Conservation (phyloP, 495 filamentous ascomycete genomes). For the Opeltia flavorubescens region DNA sequence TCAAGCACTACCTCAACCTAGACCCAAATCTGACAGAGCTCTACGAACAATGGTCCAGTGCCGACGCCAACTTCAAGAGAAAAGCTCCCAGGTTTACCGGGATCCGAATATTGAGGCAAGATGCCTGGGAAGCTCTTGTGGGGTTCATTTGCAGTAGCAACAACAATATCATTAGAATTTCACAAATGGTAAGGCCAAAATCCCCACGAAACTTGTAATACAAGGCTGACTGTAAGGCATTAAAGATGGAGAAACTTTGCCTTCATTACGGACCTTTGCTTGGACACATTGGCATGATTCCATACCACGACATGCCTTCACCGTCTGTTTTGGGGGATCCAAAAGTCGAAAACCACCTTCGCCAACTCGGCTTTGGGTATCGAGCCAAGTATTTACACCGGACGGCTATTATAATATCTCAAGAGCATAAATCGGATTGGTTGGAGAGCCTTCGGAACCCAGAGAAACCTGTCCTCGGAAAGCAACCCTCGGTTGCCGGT, state of each 20-base stretch:
- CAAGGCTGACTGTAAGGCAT: background rate
- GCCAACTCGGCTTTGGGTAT: constrained; percentile 85
- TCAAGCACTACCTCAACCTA: constrained; percentile 76
- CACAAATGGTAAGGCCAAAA: constrained; percentile 55
- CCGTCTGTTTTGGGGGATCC: constrained; percentile 54
- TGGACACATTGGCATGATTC: constrained; percentile 48
- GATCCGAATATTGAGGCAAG: constrained; percentile 87
- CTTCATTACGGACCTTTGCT: constrained; percentile 67
- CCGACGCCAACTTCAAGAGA: constrained; percentile 79
- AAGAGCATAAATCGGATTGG: constrained; percentile 58
- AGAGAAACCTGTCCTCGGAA: constrained; percentile 47
- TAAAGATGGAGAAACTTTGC: constrained; percentile 67
- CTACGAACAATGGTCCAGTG: constrained; percentile 75
- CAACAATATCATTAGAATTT: constrained; percentile 92
- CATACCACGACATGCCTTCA: constrained; percentile 78
- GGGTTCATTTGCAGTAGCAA: constrained; percentile 98
- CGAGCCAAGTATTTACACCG: constrained; percentile 80
- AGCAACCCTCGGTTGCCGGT: constrained; percentile 25
- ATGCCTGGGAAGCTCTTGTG: constrained; percentile 89
- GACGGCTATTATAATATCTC: constrained; percentile 62
- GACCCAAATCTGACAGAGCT: constrained; percentile 53
- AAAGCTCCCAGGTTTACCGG: constrained; percentile 80
- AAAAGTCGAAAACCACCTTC: constrained; percentile 61
- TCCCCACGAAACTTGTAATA: background rate
- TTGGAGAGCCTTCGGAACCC: constrained; percentile 62